Conservation (phyloP, 1,139 yeast genomes). For the Suhomyces maxii region DNA sequence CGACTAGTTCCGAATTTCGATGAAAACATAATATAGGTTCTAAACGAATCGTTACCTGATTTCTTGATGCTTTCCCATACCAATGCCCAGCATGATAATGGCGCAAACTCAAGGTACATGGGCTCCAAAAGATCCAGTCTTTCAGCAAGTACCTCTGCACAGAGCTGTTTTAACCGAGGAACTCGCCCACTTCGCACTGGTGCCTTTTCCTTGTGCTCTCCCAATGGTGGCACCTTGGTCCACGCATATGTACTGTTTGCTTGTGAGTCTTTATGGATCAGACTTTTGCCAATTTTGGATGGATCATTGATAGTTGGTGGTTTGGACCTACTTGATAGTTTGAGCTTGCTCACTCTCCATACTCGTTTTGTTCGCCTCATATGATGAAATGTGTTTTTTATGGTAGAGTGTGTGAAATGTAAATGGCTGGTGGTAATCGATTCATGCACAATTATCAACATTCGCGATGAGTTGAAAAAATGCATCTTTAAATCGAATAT, state of each 20-base stretch:
- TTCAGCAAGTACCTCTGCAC: conserved; percentile 32
- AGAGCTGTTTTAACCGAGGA: conserved; percentile 23
- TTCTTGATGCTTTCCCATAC: conserved; percentile 36
- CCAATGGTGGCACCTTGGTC: conserved; percentile 11
- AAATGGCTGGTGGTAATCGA: background rate
- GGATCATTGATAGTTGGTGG: background rate
- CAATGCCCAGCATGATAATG: conserved; percentile 31
- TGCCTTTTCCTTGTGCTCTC: background rate
- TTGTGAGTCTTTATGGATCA: conserved; percentile 9
- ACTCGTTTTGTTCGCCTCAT: background rate
- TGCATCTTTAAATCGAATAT: background rate
- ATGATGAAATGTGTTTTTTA: no score
- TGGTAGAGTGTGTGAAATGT: no score
- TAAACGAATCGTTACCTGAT: conserved; percentile 31
- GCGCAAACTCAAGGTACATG: conserved; percentile 23
- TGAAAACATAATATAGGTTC: conserved; percentile 31
- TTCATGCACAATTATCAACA: background rate
- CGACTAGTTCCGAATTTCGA: conserved; percentile 17
- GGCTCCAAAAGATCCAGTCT: conserved; percentile 25
- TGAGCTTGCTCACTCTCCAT: conserved; percentile 4
- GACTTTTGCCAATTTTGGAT: conserved; percentile 2
- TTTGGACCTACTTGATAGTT: background rate
- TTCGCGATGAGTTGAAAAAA: conserved; percentile 13
- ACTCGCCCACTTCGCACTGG: background rate
- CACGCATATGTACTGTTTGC: conserved; percentile 9